A percentile compares a stretch with the other conserved stretches of the same genome.
Conservation (phyloP, 2,329 filamentous ascomycete genomes). For the Polychaeton citri region DNA sequence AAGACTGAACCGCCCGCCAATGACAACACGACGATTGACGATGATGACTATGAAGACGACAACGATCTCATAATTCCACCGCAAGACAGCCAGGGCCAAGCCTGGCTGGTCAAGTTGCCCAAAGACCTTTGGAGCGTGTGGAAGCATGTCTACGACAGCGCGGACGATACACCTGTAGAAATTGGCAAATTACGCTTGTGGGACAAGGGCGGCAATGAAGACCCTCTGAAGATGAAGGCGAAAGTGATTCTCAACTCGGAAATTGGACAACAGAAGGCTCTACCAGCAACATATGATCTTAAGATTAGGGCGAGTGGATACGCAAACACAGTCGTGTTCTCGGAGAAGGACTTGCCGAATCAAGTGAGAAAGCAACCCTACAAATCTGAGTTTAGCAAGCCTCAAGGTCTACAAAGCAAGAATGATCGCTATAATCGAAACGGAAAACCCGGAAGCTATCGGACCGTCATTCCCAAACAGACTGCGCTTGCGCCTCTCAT, state of each 20-base stretch:
- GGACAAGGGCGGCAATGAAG: constrained; percentile 7
- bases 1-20: not conserved
- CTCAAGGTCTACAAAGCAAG: constrained; percentile 12
- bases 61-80: constrained; percentile 17
- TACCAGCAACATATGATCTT: constrained; percentile 84
- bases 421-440: constrained; percentile 11
- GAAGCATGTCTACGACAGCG: constrained; percentile 62
- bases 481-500: constrained; percentile 63
- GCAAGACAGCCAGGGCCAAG: constrained; percentile 5
- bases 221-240: constrained; percentile 36
- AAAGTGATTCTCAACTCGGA: constrained; percentile 52
- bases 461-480: constrained; percentile 46
- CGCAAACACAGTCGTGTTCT: constrained; percentile 82
- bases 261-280: constrained; percentile 51
- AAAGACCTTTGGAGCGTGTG: constrained; percentile 71
- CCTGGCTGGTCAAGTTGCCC: constrained; percentile 65
- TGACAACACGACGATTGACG: constrained; percentile 3
- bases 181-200: constrained; percentile 57
- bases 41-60: constrained; percentile 21
- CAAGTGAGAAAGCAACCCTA: constrained; percentile 8
- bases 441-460: constrained; percentile 16
- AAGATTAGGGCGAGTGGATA: constrained; percentile 55
- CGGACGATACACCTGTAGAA: constrained; percentile 50
- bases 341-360: constrained; percentile 80
- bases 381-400: constrained; percentile 9